Conservation (phyloP, 208 protist genomes). For the Crithidia acanthocephali region DNA sequence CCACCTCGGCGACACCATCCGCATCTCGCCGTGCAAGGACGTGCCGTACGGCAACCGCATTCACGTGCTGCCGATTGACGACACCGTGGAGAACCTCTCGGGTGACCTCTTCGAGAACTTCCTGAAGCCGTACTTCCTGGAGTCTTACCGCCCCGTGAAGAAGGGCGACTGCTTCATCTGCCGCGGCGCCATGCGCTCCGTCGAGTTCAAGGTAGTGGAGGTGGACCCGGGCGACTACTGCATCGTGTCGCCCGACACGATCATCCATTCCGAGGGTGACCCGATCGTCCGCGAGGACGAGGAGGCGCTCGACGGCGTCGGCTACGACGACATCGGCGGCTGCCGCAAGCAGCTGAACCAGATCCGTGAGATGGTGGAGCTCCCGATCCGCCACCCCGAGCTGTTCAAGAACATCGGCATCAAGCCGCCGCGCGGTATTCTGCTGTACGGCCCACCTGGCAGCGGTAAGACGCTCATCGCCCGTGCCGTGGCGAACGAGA, state of each 20-base stretch:
- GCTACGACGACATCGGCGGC: slow-evolving; percentile 99
- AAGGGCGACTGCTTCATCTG: slow-evolving; percentile 99
- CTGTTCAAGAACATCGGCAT: slow-evolving; percentile 99
- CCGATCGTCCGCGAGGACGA: slow-evolving; percentile 99
- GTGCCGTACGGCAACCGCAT: slow-evolving; percentile 99
- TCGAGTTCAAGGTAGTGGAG: slow-evolving; percentile 99
- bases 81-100: slow-evolving; percentile 99
- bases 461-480: slow-evolving; percentile 99
- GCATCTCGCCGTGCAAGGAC: slow-evolving; percentile 96
- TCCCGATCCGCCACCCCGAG: slow-evolving; percentile 99
- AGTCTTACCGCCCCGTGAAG: slow-evolving; percentile 99
- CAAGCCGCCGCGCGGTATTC: slow-evolving; percentile 97
- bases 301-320: slow-evolving; percentile 94
- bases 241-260: slow-evolving; percentile 99
- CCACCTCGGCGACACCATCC: slow-evolving; percentile 98
- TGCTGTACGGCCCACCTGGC: slow-evolving; percentile 99
- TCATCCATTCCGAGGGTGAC: slow-evolving; percentile 99
- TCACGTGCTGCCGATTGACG: slow-evolving; percentile 99
- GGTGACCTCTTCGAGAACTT: slow-evolving; percentile 99
- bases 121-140: slow-evolving; percentile 99
- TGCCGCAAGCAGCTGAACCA: slow-evolving; percentile 98
- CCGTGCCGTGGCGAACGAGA: slow-evolving; percentile 99
- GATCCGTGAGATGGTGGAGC: slow-evolving; percentile 99
- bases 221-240: slow-evolving; percentile 98
- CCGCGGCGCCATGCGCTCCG: slow-evolving; percentile 97